phyloP scores from a whole-genome alignment of 2,329 filamentous ascomycete genomes.

The Claviceps cyperi region DNA sequence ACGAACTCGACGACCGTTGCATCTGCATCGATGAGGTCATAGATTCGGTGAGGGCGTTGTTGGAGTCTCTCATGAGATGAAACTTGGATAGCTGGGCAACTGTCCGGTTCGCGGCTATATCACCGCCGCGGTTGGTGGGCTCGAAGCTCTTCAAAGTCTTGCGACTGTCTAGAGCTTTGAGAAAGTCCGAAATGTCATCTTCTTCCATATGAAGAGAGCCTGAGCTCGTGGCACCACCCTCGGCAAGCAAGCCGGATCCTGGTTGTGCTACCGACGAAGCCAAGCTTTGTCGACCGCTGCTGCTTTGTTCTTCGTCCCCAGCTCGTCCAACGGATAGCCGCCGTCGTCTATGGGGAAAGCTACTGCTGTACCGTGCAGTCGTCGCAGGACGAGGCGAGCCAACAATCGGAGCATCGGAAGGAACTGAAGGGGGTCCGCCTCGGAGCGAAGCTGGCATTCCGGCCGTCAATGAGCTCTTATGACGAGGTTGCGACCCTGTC shows the following conservation, averaged over 20 bases:
- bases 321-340: constrained; percentile 60
- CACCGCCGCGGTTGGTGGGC: constrained; percentile 46
- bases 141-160: constrained; percentile 78
- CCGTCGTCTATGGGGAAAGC: constrained; percentile 73
- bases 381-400: constrained; percentile 67
- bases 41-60: constrained; percentile 78
- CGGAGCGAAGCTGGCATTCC: constrained; percentile 62
- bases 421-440: constrained; percentile 46
- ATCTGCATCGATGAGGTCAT: constrained; percentile 82
- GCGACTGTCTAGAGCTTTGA: constrained; percentile 75
- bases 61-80: constrained; percentile 77
- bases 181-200: constrained; percentile 84
- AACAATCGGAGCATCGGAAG: constrained; percentile 46
- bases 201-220: constrained; percentile 62
- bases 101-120: constrained; percentile 59
- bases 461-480: constrained; percentile 57
- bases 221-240: constrained; percentile 50
- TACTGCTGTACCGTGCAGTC: constrained; percentile 81
- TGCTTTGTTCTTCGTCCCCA: constrained; percentile 57
- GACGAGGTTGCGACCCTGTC: constrained; percentile 37
- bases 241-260: constrained; percentile 66
- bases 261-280: constrained; percentile 57
- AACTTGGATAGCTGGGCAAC: constrained; percentile 72
- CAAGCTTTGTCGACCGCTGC: constrained; percentile 67
- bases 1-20: constrained; percentile 67